These are phyloP conservation scores for Epichloe coenophiala DNA, from an alignment of 2,329 filamentous ascomycete species.

Conservation along the genomic window DNA sequence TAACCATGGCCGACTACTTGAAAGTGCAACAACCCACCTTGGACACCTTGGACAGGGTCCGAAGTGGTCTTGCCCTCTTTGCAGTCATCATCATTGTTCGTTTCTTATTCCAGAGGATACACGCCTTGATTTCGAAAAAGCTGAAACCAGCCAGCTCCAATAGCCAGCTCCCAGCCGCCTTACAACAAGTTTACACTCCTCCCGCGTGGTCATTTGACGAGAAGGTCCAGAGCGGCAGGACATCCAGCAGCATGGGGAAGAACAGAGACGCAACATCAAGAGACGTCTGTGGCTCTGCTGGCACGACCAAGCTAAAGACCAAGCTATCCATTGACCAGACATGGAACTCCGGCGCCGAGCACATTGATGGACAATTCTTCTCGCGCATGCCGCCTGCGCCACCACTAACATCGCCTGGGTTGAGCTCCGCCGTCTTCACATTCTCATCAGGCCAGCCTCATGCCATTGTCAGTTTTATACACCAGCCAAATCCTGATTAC, in stretches of 20 bases:
- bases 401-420: conserved; percentile 34
- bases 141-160: background rate
- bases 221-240: conserved; percentile 9
- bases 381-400: conserved; percentile 30
- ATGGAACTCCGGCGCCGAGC: conserved; percentile 14
- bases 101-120: conserved; percentile 14
- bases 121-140: background rate
- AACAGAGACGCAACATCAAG: conserved; percentile 3
- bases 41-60: conserved; percentile 12
- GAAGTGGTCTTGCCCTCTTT: conserved; percentile 19
- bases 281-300: conserved; percentile 6
- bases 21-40: conserved; percentile 15
- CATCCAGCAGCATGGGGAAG: background rate
- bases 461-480: conserved; percentile 25
- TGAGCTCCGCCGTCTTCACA: conserved; percentile 28
- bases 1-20: conserved; percentile 17
- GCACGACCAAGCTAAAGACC: background rate
- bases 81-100: conserved; percentile 22
- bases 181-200: conserved; percentile 7
- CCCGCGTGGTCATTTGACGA: conserved; percentile 15
- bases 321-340: conserved; percentile 14
- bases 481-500: conserved; percentile 38
- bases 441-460: conserved; percentile 24
- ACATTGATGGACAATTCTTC: conserved; percentile 17
- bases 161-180: conserved; percentile 7